These are phyloP conservation scores for Populus hybrid DNA, from an alignment of 441 rosid species.

Conservation along the genomic window DNA sequence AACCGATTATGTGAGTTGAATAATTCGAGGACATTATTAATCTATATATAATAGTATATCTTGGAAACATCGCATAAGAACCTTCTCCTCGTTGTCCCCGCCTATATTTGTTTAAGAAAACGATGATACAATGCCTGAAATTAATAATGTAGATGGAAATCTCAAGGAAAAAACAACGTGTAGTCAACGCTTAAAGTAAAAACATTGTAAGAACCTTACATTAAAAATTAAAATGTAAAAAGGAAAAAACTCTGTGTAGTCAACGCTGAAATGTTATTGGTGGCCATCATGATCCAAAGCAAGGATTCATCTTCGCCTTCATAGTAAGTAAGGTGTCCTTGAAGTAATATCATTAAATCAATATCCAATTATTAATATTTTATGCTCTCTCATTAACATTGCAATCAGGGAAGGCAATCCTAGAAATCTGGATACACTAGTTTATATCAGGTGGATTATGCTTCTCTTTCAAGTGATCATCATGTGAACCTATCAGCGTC, in stretches of 20 bases:
- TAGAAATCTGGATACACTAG: background rate
- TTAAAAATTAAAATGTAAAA: too few relatives aligned
- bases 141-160: background rate
- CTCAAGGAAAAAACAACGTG: background rate
- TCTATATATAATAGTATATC: background rate
- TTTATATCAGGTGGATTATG: background rate
- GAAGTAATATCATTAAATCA: background rate
- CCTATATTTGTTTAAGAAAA: background rate
- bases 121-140: background rate
- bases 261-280: background rate
- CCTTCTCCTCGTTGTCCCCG: background rate
- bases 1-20: background rate
- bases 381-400: background rate
- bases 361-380: background rate
- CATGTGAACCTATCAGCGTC: background rate
- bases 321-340: background rate
- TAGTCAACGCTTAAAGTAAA: too few relatives aligned
- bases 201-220: too few relatives aligned
- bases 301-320: background rate
- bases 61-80: background rate
- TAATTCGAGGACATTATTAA: too few relatives aligned
- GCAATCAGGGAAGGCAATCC: background rate
- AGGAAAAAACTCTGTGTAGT: too few relatives aligned
- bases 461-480: background rate
- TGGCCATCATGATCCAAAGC: background rate